phyloP scores from a whole-genome alignment of 2,329 filamentous ascomycete species.

The Albifimbria verrucaria region DNA sequence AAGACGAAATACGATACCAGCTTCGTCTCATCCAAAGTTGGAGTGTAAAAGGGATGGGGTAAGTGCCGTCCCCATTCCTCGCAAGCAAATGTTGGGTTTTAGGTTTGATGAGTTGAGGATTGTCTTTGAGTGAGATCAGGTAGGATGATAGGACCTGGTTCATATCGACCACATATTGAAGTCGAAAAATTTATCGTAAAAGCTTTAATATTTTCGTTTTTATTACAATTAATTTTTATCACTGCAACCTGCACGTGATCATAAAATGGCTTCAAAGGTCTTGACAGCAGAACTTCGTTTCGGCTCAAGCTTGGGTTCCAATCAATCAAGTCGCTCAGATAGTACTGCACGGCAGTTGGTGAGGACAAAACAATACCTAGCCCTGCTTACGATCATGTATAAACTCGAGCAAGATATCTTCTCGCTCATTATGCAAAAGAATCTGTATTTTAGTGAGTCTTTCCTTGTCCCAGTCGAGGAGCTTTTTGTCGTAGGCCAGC shows the following conservation, averaged over 20 bases:
- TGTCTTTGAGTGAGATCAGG: background rate
- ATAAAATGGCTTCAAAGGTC: background rate
- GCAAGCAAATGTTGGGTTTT: background rate
- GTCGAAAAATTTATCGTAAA: background rate
- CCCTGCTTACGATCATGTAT: background rate
- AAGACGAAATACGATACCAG: background rate
- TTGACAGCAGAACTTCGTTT: background rate
- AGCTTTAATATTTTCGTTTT: background rate
- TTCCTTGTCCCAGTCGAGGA: background rate
- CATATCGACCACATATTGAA: background rate
- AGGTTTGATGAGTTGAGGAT: background rate
- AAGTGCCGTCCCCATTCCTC: background rate
- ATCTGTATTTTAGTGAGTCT: background rate
- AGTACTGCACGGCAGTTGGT: background rate
- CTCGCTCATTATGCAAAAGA: background rate
- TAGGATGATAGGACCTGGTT: background rate
- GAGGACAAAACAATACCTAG: background rate
- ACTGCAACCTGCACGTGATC: background rate
- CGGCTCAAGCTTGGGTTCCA: background rate
- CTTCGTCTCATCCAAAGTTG: background rate
- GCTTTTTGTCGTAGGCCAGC: background rate
- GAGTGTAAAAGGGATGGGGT: background rate
- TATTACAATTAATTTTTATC: no score
- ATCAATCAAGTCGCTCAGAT: background rate
- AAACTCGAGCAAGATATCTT: background rate